Evolutionary conservation across 768 basidiomycete genomes (phyloP).

Genomic region (Naganishia friedmannii): DNA sequence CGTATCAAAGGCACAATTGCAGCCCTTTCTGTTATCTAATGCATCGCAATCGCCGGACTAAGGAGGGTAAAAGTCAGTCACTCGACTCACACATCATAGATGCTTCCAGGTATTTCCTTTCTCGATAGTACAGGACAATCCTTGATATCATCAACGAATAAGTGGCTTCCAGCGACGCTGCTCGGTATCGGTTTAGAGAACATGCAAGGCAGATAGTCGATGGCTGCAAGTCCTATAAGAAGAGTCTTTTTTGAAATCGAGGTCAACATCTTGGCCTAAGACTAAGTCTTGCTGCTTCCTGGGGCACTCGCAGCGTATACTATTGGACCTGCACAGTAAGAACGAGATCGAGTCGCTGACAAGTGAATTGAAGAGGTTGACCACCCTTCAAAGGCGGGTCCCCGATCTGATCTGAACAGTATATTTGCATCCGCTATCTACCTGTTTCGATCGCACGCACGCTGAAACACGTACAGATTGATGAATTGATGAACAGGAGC

Average conservation of each 20-base stretch:
- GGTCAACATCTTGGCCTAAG: background rate
- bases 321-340: too few species aligned
- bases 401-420: background rate
- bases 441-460: background rate
- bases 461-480: background rate
- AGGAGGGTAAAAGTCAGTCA: background rate
- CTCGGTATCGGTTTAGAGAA: background rate
- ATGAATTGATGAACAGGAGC: background rate
- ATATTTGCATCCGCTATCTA: background rate
- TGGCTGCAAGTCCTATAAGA: background rate
- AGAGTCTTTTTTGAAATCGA: background rate
- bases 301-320: too few species aligned
- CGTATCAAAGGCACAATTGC: background rate
- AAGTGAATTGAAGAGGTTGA: background rate
- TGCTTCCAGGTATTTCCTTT: background rate
- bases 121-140: background rate
- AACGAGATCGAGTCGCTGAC: too few species aligned
- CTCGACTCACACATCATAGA: conserved; percentile 8
- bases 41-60: background rate
- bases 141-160: conserved; percentile 6
- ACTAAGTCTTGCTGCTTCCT: too few species aligned
- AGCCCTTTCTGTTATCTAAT: background rate
- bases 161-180: background rate
- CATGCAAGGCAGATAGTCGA: background rate
- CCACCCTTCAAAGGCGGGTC: background rate